These are phyloP conservation scores for Tetrapisispora iriomotensis DNA, from an alignment of 805 yeast species.

Conservation along the genomic window DNA sequence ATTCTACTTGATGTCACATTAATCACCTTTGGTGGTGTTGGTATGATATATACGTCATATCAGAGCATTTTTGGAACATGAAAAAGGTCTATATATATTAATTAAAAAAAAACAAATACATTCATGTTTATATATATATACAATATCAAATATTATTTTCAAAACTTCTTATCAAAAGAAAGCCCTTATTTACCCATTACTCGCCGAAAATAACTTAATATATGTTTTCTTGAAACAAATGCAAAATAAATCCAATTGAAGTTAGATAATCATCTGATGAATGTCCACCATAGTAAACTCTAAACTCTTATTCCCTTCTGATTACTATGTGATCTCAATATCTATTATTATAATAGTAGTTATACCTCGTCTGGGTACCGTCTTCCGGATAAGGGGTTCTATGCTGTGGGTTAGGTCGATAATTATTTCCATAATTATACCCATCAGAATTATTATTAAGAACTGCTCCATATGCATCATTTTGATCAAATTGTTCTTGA, in stretches of 20 bases:
- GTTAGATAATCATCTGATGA: too few relatives aligned
- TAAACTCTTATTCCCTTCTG: too few relatives aligned
- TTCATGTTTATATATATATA: background rate
- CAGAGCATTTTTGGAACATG: conserved; percentile 32
- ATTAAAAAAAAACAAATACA: background rate
- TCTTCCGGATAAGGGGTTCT: conserved; percentile 4
- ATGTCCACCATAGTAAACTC: too few relatives aligned
- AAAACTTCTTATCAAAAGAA: background rate
- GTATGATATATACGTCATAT: conserved; percentile 57
- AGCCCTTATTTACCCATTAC: too few relatives aligned
- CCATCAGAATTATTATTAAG: background rate
- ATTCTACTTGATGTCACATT: conserved; percentile 39
- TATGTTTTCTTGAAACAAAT: too few relatives aligned
- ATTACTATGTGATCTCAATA: background rate
- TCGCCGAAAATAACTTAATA: too few relatives aligned
- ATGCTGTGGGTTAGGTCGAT: background rate
- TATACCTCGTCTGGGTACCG: background rate
- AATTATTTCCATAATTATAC: background rate
- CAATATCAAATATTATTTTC: background rate
- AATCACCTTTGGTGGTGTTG: conserved; percentile 45
- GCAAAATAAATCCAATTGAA: too few relatives aligned
- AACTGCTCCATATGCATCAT: background rate
- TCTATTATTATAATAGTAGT: background rate
- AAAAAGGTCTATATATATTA: background rate
- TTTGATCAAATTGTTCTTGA: too few relatives aligned